Conservation (phyloP, 257 asterid species). For the Solanum dulcamara region DNA sequence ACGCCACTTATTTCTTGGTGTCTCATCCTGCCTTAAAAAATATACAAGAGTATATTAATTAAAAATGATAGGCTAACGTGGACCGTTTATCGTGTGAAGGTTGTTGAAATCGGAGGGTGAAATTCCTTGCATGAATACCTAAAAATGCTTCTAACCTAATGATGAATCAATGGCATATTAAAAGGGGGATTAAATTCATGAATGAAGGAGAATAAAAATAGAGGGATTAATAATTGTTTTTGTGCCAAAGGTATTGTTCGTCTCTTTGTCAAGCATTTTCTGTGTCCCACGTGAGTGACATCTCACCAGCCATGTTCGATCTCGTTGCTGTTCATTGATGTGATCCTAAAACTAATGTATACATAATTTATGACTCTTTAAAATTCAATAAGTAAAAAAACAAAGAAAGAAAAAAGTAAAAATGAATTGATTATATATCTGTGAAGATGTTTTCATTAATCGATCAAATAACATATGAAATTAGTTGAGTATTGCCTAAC, state of each 20-base stretch:
- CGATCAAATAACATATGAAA: too few species aligned
- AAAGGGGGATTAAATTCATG: conserved; percentile 1
- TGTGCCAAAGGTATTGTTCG: conserved; percentile 29
- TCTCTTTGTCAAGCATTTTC: conserved; percentile 29
- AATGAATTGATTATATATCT: not conserved
- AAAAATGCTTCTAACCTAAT: conserved; percentile 14
- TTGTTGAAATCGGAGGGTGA: conserved; percentile 28
- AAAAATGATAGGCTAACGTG: not conserved
- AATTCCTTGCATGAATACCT: conserved; percentile 11
- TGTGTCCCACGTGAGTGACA: conserved; percentile 75
- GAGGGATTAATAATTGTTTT: conserved; percentile 23
- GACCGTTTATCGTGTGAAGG: conserved; percentile 19
- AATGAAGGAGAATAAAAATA: conserved; percentile 6
- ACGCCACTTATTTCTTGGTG: conserved; percentile 18
- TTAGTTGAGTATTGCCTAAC: too few species aligned
- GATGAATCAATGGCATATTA: not conserved
- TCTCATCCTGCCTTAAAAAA: conserved; percentile 20
- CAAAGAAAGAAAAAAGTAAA: too few species aligned
- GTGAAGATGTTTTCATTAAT: not conserved
- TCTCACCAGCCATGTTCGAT: conserved; percentile 41
- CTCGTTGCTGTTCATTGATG: not conserved
- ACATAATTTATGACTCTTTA: not conserved
- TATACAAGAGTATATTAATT: not conserved
- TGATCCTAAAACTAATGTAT: conserved; percentile 6
- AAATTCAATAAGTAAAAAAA: not conserved